Evolutionary conservation across 73 alveolate species (phyloP).

Genomic region (Paramecium biaurelia): DNA sequence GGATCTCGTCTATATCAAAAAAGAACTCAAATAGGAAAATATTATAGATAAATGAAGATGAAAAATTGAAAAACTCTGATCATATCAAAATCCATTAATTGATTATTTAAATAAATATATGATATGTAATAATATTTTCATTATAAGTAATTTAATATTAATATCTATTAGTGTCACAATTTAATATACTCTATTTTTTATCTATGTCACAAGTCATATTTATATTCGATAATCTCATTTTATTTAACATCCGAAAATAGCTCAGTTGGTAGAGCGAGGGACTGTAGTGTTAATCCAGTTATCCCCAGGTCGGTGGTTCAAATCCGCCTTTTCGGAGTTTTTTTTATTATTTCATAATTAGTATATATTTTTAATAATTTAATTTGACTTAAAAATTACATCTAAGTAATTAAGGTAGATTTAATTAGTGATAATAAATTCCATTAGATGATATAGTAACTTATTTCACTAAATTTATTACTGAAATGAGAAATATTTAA

Average conservation of each 20-base stretch:
- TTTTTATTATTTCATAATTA: background rate
- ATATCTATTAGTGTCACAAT: no score
- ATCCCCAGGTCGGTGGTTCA: conserved; percentile 65
- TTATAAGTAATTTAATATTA: no score
- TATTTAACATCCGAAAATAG: conserved; percentile 23
- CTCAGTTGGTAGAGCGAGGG: conserved; percentile 65
- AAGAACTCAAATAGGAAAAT: no score
- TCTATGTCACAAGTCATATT: background rate
- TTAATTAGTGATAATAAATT: no score
- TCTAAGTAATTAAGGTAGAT: background rate
- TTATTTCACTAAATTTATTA: background rate
- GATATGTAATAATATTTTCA: no score
- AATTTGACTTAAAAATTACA: background rate
- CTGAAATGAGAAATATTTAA: no score
- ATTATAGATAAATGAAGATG: no score
- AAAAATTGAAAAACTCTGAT: no score
- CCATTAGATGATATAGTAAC: background rate
- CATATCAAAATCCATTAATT: no score
- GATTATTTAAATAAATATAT: background rate
- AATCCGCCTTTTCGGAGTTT: conserved; percentile 58
- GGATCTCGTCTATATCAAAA: no score
- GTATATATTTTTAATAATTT: no score
- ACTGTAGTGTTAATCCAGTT: conserved; percentile 57
- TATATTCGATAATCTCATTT: background rate
- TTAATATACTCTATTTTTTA: background rate